phyloP scores from a whole-genome alignment of 2,329 filamentous ascomycete species.

The Graphilbum fragrans region DNA sequence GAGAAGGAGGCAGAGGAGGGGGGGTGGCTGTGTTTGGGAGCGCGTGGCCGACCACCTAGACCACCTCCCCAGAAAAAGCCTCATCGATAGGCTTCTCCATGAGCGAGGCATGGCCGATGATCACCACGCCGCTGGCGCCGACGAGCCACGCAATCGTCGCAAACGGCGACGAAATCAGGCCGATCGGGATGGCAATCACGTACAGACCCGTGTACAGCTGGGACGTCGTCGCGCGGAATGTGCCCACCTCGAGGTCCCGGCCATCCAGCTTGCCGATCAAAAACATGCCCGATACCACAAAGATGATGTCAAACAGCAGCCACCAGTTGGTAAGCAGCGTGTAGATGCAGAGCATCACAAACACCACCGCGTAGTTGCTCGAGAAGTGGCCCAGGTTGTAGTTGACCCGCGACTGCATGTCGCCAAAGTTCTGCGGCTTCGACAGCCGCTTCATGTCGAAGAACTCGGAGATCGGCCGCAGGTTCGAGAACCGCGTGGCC shows the following conservation, averaged over 20 bases:
- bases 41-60: constrained; percentile 99
- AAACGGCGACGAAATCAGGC: constrained; percentile 75
- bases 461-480: constrained; percentile 86
- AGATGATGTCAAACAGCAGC: constrained; percentile 83
- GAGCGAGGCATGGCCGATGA: constrained; percentile 86
- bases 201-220: constrained; percentile 89
- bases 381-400: constrained; percentile 97
- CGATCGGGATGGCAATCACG: constrained; percentile 71
- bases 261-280: constrained; percentile 85
- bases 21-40: constrained; percentile 86
- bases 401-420: constrained; percentile 85
- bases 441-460: constrained; percentile 90
- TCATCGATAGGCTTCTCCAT: constrained; percentile 99
- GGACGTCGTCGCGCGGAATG: constrained; percentile 70
- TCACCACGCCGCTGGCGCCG: constrained; percentile 85
- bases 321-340: constrained; percentile 77
- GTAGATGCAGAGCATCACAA: constrained; percentile 93
- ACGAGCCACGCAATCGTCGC: constrained; percentile 86
- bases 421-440: constrained; percentile 80
- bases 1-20: constrained; percentile 18
- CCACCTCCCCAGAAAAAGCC: constrained; percentile 99
- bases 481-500: constrained; percentile 76
- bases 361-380: constrained; percentile 93
- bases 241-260: constrained; percentile 75
- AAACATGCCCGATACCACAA: constrained; percentile 79